These are phyloP conservation scores for Fonsecaea monophora DNA, from an alignment of 2,329 filamentous ascomycete genomes.

Conservation along the genomic window DNA sequence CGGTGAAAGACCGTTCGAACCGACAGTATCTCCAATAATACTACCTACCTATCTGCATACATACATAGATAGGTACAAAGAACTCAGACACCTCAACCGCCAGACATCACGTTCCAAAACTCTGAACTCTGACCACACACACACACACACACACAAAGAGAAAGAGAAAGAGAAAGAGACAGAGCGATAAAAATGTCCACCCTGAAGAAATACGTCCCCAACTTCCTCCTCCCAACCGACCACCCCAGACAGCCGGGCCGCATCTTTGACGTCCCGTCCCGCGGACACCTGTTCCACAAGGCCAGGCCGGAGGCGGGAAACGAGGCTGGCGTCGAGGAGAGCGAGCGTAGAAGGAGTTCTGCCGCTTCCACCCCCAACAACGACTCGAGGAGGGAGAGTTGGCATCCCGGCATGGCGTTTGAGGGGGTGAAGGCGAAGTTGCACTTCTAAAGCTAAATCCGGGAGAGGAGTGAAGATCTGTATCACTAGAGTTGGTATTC, in stretches of 20 bases:
- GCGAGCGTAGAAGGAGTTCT: constrained; percentile 18
- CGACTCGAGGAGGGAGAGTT: constrained; percentile 16
- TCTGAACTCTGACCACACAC: too few species aligned
- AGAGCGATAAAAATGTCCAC: neutral
- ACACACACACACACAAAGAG: too few species aligned
- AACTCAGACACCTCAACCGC: too few species aligned
- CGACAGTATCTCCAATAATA: too few species aligned
- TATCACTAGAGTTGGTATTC: neutral
- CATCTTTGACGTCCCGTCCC: constrained; percentile 35
- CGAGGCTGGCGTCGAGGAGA: constrained; percentile 18
- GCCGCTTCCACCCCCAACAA: neutral
- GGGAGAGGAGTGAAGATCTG: neutral
- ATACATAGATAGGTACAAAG: too few species aligned
- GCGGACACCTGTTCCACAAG: constrained; percentile 28
- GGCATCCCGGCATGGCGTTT: constrained; percentile 33
- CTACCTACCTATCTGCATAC: too few species aligned
- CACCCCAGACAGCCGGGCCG: constrained; percentile 25
- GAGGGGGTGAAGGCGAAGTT: neutral
- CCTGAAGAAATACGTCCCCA: constrained; percentile 34
- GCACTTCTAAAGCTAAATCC: neutral
- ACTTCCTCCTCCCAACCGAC: constrained; percentile 33
- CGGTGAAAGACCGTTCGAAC: too few species aligned
- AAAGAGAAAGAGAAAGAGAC: neutral
- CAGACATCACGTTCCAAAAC: too few species aligned
- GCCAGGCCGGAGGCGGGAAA: constrained; percentile 20